Evolutionary conservation across 768 basidiomycete species (phyloP).

Genomic region (Amyloporia xantha): DNA sequence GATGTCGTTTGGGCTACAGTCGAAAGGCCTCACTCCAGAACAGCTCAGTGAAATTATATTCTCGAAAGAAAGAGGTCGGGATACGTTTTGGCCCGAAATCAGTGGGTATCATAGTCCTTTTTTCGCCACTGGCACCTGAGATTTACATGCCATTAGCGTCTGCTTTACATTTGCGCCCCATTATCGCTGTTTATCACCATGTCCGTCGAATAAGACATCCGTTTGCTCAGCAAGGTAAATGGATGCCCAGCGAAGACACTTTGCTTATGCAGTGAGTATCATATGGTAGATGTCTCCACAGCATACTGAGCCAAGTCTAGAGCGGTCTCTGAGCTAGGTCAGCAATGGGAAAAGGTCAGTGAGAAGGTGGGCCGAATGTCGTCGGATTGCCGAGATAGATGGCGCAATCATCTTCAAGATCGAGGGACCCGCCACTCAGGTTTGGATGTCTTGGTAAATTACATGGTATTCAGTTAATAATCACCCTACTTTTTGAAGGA

Average conservation of each 20-base stretch:
- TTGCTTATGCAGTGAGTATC: constrained; percentile 50
- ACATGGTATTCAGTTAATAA: not conserved
- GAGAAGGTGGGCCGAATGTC: constrained; percentile 65
- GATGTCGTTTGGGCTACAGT: too few species aligned
- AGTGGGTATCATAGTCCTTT: constrained; percentile 42
- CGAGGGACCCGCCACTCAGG: constrained; percentile 58
- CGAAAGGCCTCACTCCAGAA: constrained; percentile 44
- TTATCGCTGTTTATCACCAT: constrained; percentile 81
- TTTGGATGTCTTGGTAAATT: constrained; percentile 12
- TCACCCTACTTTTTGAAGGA: constrained; percentile 31
- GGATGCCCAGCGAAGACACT: constrained; percentile 62
- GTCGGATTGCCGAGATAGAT: constrained; percentile 79
- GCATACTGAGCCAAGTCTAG: constrained; percentile 29
- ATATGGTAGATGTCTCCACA: not conserved
- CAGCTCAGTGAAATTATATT: constrained; percentile 63
- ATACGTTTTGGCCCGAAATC: constrained; percentile 77
- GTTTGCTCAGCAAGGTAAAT: constrained; percentile 60
- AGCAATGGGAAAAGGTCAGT: constrained; percentile 78
- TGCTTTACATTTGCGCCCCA: constrained; percentile 68
- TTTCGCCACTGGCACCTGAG: not conserved
- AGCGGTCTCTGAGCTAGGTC: constrained; percentile 62
- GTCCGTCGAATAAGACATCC: constrained; percentile 68
- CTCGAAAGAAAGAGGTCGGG: constrained; percentile 53
- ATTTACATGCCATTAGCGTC: constrained; percentile 38
- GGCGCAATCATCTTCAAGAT: constrained; percentile 74